Evolutionary conservation across 257 asterid genomes (phyloP), one percentile per base, ranked within the genome.

Genomic region (Salvia hispanica): DNA sequence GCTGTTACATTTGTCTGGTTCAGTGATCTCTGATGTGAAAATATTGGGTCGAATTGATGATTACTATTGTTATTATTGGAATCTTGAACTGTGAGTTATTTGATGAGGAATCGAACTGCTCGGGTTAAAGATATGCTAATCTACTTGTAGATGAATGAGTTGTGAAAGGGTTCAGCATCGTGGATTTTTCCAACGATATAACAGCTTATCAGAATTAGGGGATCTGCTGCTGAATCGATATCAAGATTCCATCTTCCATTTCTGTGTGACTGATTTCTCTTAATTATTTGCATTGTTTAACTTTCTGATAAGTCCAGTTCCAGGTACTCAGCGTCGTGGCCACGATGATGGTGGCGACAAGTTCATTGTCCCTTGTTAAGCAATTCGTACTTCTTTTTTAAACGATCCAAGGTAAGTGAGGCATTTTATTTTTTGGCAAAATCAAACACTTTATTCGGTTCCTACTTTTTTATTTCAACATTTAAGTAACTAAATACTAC

Each of bases 331-430:
- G 13, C 40, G 14, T 2, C 9, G 31, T 8, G 18, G 46, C 50
- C 14, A 40, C 16, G 36, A 8, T 33, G n/a, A 21, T 21, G 15
- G 72, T 94, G 18, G 13, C 86, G 2, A 21, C 25, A 21, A 21
- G 25, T 21, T 21, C 25, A 2, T 21, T 21, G 25, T 21, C 25
- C 25, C 25, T 21, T 21, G 25, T 21, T 21, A 21, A 21, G 25
- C 2, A 21, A 21, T 21, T 0, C 25, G 0, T 0, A 2, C 2
- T 2, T 2, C n/a, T n/a, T n/a, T n/a, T n/a, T n/a, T n/a, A n/a
- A n/a, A n/a, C n/a, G n/a, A n/a, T n/a, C n/a, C n/a, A n/a, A n/a
- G n/a, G n/a, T n/a, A n/a, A n/a, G n/a, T n/a, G n/a, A n/a, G n/a
- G n/a, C n/a, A n/a, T n/a, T n/a, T n/a, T n/a, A n/a, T n/a, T n/a